A percentile compares a stretch with the other conserved stretches of the same genome.
Conservation (phyloP, 2,329 filamentous ascomycete species). For the Tolypocladium tundrense region DNA sequence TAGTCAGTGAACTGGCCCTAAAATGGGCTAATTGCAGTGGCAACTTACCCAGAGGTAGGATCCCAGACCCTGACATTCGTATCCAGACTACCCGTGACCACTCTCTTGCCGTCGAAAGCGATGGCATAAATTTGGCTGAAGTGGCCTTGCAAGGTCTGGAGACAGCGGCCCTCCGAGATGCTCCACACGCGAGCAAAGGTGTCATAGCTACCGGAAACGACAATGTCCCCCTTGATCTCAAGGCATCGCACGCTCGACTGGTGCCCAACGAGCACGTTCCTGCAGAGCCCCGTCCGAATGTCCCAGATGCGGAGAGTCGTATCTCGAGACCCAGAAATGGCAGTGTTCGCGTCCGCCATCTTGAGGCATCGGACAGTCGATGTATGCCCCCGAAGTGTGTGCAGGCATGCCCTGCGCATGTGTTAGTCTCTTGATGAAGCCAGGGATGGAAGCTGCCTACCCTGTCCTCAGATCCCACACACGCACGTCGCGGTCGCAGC, state of each 20-base stretch:
- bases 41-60: slow-evolving; percentile 65
- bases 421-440: slow-evolving; percentile 9
- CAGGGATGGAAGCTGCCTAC: slow-evolving; percentile 37
- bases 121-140: slow-evolving; percentile 99
- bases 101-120: slow-evolving; percentile 86
- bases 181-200: slow-evolving; percentile 97
- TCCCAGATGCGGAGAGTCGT: slow-evolving; percentile 95
- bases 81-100: slow-evolving; percentile 91
- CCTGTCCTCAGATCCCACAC: slow-evolving; percentile 95
- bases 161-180: slow-evolving; percentile 86
- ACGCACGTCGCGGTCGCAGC: slow-evolving; percentile 90
- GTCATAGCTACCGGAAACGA: slow-evolving; percentile 97
- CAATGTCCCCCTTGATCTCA: slow-evolving; percentile 90
- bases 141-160: slow-evolving; percentile 83
- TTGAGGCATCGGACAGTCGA: slow-evolving; percentile 95
- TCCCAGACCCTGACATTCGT: slow-evolving; percentile 98
- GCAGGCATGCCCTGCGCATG: slow-evolving; percentile 52
- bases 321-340: slow-evolving; percentile 92
- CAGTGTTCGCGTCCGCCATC: slow-evolving; percentile 89
- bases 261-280: slow-evolving; percentile 86
- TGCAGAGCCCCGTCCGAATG: slow-evolving; percentile 75
- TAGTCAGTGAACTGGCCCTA: slow-evolving; percentile 9
- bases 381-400: slow-evolving; percentile 86
- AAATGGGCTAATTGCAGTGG: neutral
- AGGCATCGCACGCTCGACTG: slow-evolving; percentile 92